Conservation (phyloP, 202 grass and related monocot species). For the Brachypodium distachyon region DNA sequence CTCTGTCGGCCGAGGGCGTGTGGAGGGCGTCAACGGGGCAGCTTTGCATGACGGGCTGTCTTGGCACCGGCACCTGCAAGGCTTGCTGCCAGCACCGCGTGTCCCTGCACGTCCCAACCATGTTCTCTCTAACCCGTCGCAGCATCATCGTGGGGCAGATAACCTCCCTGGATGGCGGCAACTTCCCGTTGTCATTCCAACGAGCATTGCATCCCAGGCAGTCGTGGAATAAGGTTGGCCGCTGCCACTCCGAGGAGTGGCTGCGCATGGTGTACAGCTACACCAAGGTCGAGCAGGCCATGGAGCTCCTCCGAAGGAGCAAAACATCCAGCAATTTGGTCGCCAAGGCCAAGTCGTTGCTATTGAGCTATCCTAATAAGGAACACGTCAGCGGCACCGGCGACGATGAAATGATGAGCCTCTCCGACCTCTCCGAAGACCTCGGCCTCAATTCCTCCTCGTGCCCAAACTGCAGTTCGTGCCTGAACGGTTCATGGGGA, state of each 20-base stretch:
- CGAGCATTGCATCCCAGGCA: not conserved
- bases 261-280: conserved; percentile 29
- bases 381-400: too few species aligned
- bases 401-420: conserved; percentile 22
- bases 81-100: not conserved
- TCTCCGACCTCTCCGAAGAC: conserved; percentile 38
- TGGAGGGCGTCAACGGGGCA: conserved; percentile 40
- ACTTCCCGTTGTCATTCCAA: not conserved
- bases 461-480: not conserved
- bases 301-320: conserved; percentile 18
- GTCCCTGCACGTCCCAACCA: not conserved
- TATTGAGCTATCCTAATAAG: conserved; percentile 48
- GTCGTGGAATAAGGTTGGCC: not conserved
- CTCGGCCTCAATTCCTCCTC: conserved; percentile 9
- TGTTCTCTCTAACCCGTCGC: not conserved
- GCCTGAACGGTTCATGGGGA: not conserved
- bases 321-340: conserved; percentile 18
- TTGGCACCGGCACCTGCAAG: conserved; percentile 20
- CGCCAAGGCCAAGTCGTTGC: conserved; percentile 24
- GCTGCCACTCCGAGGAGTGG: not conserved
- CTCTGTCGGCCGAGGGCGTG: conserved; percentile 53
- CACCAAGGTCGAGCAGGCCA: conserved; percentile 32
- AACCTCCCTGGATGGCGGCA: not conserved
- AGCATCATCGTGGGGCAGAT: not conserved
- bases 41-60: conserved; percentile 57